Evolutionary conservation across 2,329 filamentous ascomycete genomes (phyloP).

Genomic region (Fusarium nygamai): DNA sequence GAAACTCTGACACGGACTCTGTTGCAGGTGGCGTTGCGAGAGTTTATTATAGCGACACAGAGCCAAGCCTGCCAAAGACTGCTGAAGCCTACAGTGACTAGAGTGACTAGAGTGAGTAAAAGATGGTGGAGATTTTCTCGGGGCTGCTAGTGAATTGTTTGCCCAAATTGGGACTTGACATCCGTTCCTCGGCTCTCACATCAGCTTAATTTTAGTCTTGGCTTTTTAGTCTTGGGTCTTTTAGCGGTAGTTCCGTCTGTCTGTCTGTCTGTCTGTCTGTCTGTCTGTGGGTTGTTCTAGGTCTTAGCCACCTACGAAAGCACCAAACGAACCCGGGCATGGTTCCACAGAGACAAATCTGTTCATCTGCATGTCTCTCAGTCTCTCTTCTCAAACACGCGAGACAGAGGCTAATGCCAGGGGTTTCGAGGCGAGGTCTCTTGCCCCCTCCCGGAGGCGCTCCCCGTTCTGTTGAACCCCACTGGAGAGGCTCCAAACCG

Average conservation of each 20-base stretch:
- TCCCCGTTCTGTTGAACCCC: slow-evolving; percentile 6
- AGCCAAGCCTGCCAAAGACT: neutral
- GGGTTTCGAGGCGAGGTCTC: neutral
- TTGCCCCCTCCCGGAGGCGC: neutral
- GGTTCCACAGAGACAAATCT: slow-evolving; percentile 3
- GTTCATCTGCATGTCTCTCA: neutral
- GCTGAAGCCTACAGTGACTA: neutral
- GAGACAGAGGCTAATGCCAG: slow-evolving; percentile 1
- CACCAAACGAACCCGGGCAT: neutral
- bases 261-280: neutral
- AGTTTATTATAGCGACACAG: neutral
- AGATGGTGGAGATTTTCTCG: slow-evolving; percentile 11
- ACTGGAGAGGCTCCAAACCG: slow-evolving; percentile 8
- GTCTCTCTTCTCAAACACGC: neutral
- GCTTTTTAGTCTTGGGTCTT: neutral
- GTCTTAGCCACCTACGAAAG: neutral
- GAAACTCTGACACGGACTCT: neutral
- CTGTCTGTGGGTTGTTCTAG: neutral
- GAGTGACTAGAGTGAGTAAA: no score
- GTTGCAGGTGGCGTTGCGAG: slow-evolving; percentile 5
- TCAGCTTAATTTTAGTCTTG: neutral
- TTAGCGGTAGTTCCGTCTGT: neutral
- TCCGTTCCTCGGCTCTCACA: slow-evolving; percentile 10
- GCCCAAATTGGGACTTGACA: slow-evolving; percentile 8
- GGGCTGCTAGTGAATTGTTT: neutral